Evolutionary conservation across 306 rosid species (phyloP), one percentile per base, ranked within the genome.

Genomic region (Prunus armeniaca): DNA sequence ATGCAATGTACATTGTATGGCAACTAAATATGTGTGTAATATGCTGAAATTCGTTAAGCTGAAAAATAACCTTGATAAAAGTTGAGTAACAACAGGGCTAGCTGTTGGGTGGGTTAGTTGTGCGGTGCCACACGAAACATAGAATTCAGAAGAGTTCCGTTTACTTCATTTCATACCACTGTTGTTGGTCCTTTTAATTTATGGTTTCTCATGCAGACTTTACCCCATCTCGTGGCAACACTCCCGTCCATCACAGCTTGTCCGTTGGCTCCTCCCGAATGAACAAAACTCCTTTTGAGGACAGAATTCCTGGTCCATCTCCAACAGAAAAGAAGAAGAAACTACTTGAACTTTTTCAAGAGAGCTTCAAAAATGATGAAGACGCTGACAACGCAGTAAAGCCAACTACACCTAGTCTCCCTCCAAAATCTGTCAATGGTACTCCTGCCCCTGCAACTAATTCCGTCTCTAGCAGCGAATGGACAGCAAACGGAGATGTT

Each of bases 171-270:
- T 46, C 45, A 64, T 56, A 11, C 77, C 34, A 67, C 65, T 43
- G 45, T 13, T 38, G 24, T 47, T 30, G 67, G 55, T 69, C 41
- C 70, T 67, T 58, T 51, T 45, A 60, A 52, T 47, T 60, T 19
- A 75, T 67, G 55, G 65, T 18, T 34, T 62, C 46, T 43, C 22
- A 49, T 79, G 73, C 88, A 95, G 99, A 95, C 27, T 87, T 88
- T 67, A 89, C 98, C 41, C 97, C 99, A 62, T 92, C 98, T 43
- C 89, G 90, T 2, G 97, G 97, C 25, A 87, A 69, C 87, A 89
- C 98, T 43, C 98, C 98, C 5, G 78, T 89, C 76, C 96, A 89
- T 74, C 84, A 82, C 9, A 64, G 45, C 65, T 54, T 77, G 73
- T n/a, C 80, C 47, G 43, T 68, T 0, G 85, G 78, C 20, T 71